phyloP scores from a whole-genome alignment of 2,329 filamentous ascomycete genomes.

The Cladosporium austrohemisphaericum region DNA sequence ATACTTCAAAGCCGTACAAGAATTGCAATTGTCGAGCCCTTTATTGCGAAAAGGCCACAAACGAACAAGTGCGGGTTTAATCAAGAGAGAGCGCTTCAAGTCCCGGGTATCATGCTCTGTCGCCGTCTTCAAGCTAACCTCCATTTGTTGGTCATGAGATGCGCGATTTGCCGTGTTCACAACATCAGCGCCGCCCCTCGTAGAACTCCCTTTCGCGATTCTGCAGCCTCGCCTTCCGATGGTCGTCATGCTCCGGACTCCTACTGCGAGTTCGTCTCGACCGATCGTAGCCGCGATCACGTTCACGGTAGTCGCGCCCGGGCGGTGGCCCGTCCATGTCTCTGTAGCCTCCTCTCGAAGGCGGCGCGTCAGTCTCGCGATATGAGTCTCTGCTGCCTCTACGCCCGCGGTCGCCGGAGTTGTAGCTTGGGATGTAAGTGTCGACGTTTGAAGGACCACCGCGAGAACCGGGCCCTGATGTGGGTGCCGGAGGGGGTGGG shows the following conservation, averaged over 20 bases:
- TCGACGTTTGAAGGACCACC: conserved; percentile 30
- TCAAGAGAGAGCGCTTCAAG: too few species aligned
- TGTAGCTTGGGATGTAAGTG: conserved; percentile 46
- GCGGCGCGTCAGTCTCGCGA: conserved; percentile 18
- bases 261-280: conserved; percentile 26
- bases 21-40: too few species aligned
- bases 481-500: conserved; percentile 29
- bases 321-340: conserved; percentile 13
- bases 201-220: conserved; percentile 37
- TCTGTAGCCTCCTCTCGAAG: conserved; percentile 11
- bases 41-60: too few species aligned
- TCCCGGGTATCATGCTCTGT: too few species aligned
- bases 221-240: conserved; percentile 32
- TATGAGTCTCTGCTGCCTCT: conserved; percentile 24
- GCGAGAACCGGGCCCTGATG: conserved; percentile 3
- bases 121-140: too few species aligned
- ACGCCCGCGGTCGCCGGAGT: conserved; percentile 21
- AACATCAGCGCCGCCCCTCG: conserved; percentile 28
- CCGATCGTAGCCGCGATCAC: conserved; percentile 3
- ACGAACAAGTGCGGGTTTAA: too few species aligned
- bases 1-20: too few species aligned
- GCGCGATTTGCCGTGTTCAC: too few species aligned
- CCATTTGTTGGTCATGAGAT: too few species aligned
- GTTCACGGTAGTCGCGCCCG: conserved; percentile 8
- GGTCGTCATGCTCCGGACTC: conserved; percentile 23